Percentiles rank a stretch among this genome's conserved stretches.
Evolutionary conservation across 192 early-diverging fungal genomes (phyloP).

Genomic region (Chytriomyces sp.): DNA sequence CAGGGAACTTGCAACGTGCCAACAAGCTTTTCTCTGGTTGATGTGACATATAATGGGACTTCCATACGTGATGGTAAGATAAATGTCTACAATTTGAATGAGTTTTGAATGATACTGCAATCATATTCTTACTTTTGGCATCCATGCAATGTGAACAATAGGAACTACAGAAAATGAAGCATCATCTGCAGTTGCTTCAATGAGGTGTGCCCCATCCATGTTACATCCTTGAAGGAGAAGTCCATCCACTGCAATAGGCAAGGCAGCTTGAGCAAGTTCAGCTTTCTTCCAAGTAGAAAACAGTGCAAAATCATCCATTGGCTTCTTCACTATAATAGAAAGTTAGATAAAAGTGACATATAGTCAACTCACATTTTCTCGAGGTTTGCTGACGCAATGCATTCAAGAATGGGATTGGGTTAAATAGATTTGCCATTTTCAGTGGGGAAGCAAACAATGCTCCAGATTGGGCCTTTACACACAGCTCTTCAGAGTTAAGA

Average conservation of each 20-base stretch:
- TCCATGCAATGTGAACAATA: slow-evolving; percentile 49
- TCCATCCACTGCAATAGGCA: slow-evolving; percentile 43
- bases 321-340: slow-evolving; percentile 37
- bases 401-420: slow-evolving; percentile 57
- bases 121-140: slow-evolving; percentile 35
- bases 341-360: not conserved
- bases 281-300: slow-evolving; percentile 41
- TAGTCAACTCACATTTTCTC: slow-evolving; percentile 41
- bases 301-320: slow-evolving; percentile 52
- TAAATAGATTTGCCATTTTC: slow-evolving; percentile 41
- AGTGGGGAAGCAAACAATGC: slow-evolving; percentile 39
- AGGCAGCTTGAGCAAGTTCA: slow-evolving; percentile 4
- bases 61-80: slow-evolving; percentile 20
- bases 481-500: slow-evolving; percentile 30
- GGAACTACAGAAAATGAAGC: slow-evolving; percentile 46
- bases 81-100: not conserved
- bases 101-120: not conserved
- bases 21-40: slow-evolving; percentile 45
- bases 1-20: slow-evolving; percentile 42
- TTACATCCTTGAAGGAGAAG: slow-evolving; percentile 53
- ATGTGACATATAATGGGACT: slow-evolving; percentile 46
- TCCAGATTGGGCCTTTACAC: slow-evolving; percentile 21
- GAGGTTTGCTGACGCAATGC: slow-evolving; percentile 55
- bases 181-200: slow-evolving; percentile 44
- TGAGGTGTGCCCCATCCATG: slow-evolving; percentile 47